Conservation (phyloP, 2,329 filamentous ascomycete genomes). For the Penicillium sp. region DNA sequence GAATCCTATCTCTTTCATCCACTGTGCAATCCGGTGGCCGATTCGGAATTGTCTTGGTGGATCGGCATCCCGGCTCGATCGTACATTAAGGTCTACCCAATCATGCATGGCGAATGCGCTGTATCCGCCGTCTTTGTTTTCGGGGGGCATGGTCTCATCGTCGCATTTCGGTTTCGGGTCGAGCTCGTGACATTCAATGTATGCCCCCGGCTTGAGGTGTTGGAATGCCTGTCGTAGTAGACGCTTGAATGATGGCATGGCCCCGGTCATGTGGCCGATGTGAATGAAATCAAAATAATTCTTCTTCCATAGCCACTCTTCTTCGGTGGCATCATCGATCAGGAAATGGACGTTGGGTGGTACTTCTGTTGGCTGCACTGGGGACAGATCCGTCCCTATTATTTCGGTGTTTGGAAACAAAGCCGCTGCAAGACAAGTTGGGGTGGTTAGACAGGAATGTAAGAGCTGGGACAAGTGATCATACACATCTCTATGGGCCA, state of each 20-base stretch:
- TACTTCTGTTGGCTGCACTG: constrained; percentile 63
- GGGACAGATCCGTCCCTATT: constrained; percentile 64
- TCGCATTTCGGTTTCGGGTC: constrained; percentile 51
- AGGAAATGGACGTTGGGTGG: constrained; percentile 72
- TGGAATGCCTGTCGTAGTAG: constrained; percentile 53
- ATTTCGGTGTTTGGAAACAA: constrained; percentile 58
- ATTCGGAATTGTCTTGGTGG: constrained; percentile 50
- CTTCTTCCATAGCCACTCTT: constrained; percentile 56
- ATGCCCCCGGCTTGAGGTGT: constrained; percentile 58
- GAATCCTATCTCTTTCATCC: constrained; percentile 58
- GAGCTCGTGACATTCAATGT: constrained; percentile 45
- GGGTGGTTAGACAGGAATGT: constrained; percentile 5
- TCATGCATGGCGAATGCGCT: constrained; percentile 44
- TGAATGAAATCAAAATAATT: constrained; percentile 59
- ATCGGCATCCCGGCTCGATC: constrained; percentile 45
- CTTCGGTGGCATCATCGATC: constrained; percentile 64
- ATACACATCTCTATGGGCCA: constrained; percentile 67
- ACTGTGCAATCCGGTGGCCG: constrained; percentile 52
- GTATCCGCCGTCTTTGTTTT: constrained; percentile 38
- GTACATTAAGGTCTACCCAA: constrained; percentile 46
- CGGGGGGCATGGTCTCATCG: constrained; percentile 51
- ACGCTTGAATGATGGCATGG: constrained; percentile 55
- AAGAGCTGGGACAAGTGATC: constrained; percentile 5
- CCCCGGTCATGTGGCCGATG: constrained; percentile 57
- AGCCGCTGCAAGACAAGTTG: constrained; percentile 27